Conservation (phyloP, 2,329 filamentous ascomycete species). For the Achaetomium macrosporum region DNA sequence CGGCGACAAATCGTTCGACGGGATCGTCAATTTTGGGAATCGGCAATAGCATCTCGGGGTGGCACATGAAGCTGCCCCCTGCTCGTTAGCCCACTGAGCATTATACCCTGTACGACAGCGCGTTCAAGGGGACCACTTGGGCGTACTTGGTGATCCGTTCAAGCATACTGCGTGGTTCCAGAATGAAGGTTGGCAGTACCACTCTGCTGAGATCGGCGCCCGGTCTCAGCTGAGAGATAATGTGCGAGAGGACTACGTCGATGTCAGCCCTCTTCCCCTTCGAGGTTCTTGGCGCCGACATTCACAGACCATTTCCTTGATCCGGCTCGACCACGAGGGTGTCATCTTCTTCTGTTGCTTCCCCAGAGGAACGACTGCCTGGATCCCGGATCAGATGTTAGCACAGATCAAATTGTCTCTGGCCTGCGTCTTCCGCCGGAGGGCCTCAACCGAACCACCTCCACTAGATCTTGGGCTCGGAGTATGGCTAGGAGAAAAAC, state of each 20-base stretch:
- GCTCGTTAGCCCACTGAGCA: conserved; percentile 8
- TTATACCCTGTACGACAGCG: neutral
- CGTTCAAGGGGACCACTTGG: no score
- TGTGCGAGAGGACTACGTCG: conserved; percentile 76
- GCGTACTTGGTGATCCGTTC: conserved; percentile 96
- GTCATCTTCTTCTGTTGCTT: conserved; percentile 61
- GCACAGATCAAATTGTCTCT: neutral
- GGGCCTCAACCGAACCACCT: conserved; percentile 16
- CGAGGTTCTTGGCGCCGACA: neutral
- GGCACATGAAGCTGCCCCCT: conserved; percentile 84
- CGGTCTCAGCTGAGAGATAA: conserved; percentile 93
- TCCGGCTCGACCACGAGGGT: conserved; percentile 82
- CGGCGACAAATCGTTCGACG: conserved; percentile 80
- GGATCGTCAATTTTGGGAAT: conserved; percentile 88
- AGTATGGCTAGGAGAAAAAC: conserved; percentile 6
- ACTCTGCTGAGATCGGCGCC: conserved; percentile 93
- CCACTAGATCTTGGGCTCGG: conserved; percentile 17
- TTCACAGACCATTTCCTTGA: conserved; percentile 78
- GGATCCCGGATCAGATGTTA: conserved; percentile 35
- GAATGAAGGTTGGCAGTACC: conserved; percentile 92
- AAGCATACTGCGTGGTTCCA: conserved; percentile 95
- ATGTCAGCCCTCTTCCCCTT: conserved; percentile 13
- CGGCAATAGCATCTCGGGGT: conserved; percentile 88
- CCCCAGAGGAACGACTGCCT: conserved; percentile 51
- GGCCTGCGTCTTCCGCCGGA: conserved; percentile 15